Evolutionary conservation across 2,329 filamentous ascomycete species (phyloP), one percentile per base, ranked within the genome.

Genomic region (Diaporthe helianthi): DNA sequence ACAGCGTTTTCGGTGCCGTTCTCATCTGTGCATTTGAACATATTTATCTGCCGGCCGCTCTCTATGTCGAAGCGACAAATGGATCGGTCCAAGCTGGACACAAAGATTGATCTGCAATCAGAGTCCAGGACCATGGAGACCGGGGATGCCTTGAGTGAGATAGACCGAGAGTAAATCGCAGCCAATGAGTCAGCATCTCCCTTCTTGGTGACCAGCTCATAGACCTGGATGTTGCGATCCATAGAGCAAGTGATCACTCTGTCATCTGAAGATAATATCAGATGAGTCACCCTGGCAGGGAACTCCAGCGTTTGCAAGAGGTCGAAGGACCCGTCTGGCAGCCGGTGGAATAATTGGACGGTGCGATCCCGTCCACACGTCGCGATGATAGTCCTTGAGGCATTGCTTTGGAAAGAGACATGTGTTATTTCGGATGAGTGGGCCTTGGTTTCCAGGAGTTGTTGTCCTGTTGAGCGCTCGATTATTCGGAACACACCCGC

Each of bases 251-350:
- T 98, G 24, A 98, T 85, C 53, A 98, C 82, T 72, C 86, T 90
- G 77, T 93, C 87, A 51, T 91, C 86, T 3, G 92, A 88, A 69
- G 97, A 93, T 10, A 94, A 84, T 33, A 98, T 81, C 33, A 85
- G 85, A 76, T 90, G 90, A 67, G 87, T 91, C 22, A 99, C 94
- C 72, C 93, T 92, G 26, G 94, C 93, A 36, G 94, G 90, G 79
- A 98, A 97, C 74, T 99, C 95, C 68, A 98, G 87, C 0, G 96
- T 99, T 78, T 99, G 96, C 64, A 97, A 87, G 69, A 98, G 87
- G 69, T 92, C 87, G 79, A 97, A 91, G 3, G 80, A 80, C 2
- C 88, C 86, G 15, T 80, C 83, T 1, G 81, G 80, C 29, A 84
- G 84, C 31, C 85, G 83, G 71, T 88, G 85, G 77, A 98, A 98